Evolutionary conservation across 2,329 filamentous ascomycete genomes (phyloP).

Genomic region (Mariannaea elegans): DNA sequence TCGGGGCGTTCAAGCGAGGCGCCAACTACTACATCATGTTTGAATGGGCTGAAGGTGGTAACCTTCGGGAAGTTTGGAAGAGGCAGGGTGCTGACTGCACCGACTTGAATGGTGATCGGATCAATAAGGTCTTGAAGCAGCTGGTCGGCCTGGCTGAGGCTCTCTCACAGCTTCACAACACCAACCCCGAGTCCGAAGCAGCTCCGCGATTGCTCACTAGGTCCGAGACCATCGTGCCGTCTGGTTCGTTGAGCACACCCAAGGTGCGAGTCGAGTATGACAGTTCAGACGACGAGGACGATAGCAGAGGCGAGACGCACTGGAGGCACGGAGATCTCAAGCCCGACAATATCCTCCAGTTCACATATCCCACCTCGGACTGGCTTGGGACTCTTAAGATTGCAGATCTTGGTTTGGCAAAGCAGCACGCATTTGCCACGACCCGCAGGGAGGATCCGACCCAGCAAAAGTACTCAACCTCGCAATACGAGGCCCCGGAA

Average conservation of each 20-base stretch:
- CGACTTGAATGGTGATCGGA: background rate
- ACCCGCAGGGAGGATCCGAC: background rate
- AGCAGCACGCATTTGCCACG: background rate
- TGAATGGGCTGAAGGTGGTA: slow-evolving; percentile 10
- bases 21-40: background rate
- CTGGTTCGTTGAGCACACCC: too few species aligned
- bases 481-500: too few species aligned
- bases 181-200: too few species aligned
- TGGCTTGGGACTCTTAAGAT: slow-evolving; percentile 17
- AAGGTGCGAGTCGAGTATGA: too few species aligned
- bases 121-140: background rate
- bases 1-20: too few species aligned
- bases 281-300: too few species aligned
- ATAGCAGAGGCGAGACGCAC: too few species aligned
- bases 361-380: background rate
- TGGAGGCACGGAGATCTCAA: slow-evolving; percentile 5
- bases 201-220: too few species aligned
- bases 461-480: too few species aligned
- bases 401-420: slow-evolving; percentile 9
- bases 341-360: slow-evolving; percentile 15
- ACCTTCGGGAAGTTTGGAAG: background rate
- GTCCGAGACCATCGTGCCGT: too few species aligned
- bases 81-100: background rate
- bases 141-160: background rate
- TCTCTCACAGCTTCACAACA: background rate